A percentile compares a stretch with the other conserved stretches of the same genome.
These are phyloP conservation scores for Boehmeria nivea DNA, from an alignment of 306 rosid genomes.

Conservation along the genomic window DNA sequence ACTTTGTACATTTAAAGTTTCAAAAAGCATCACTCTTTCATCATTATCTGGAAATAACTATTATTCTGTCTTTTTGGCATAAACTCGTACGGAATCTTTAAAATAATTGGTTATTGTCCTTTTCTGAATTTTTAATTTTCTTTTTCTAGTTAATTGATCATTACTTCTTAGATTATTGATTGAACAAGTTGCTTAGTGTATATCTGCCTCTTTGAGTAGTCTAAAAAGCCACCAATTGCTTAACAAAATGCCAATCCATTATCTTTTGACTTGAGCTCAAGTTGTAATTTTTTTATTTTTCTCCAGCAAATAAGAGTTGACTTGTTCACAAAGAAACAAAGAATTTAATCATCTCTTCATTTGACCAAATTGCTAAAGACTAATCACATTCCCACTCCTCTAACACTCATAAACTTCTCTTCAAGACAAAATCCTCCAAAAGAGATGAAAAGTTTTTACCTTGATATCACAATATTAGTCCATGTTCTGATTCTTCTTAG, in stretches of 20 bases:
- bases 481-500: slow-evolving; percentile 14
- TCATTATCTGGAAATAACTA: background rate
- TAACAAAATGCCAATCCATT: no score
- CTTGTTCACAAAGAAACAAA: no score
- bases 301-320: background rate
- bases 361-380: background rate
- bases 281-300: background rate
- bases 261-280: no score
- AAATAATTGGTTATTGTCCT: background rate
- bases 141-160: no score
- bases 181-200: no score
- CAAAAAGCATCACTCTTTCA: background rate
- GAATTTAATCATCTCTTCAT: background rate
- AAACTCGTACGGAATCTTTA: background rate
- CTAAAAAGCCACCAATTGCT: no score
- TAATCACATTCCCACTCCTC: background rate
- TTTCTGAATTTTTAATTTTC: no score
- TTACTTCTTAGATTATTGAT: no score
- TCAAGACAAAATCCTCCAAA: background rate
- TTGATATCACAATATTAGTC: no score
- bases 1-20: no score
- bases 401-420: background rate
- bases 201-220: no score
- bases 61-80: no score
- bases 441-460: slow-evolving; percentile 33